These are phyloP conservation scores for Orbilia blumenaviensis DNA, from an alignment of 2,329 filamentous ascomycete genomes.

Conservation along the genomic window DNA sequence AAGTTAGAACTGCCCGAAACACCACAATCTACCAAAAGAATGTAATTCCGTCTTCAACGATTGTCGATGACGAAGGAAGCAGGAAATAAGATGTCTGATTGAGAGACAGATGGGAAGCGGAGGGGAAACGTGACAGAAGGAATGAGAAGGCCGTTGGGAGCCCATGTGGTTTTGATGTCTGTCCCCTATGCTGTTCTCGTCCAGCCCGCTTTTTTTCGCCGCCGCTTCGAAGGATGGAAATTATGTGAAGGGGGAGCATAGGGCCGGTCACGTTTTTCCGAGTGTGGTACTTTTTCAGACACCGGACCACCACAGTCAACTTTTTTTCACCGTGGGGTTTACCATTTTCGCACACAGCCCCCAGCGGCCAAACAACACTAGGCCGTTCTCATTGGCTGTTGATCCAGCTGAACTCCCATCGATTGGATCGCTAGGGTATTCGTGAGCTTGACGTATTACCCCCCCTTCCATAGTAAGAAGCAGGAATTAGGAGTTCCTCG, in stretches of 20 bases:
- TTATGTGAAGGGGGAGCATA: constrained; percentile 37
- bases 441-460: constrained; percentile 40
- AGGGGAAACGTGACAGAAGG: constrained; percentile 51
- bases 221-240: constrained; percentile 30
- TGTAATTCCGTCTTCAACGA: constrained; percentile 48
- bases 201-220: constrained; percentile 47
- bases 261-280: constrained; percentile 52
- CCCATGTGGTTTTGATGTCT: constrained; percentile 46
- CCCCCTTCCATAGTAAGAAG: constrained; percentile 36
- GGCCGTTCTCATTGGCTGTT: constrained; percentile 39
- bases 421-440: constrained; percentile 53
- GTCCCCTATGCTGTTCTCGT: constrained; percentile 35
- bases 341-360: constrained; percentile 47
- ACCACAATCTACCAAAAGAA: constrained; percentile 50
- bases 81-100: constrained; percentile 26
- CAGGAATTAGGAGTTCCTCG: constrained; percentile 43
- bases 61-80: constrained; percentile 31
- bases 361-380: constrained; percentile 24
- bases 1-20: constrained; percentile 51
- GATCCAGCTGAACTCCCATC: constrained; percentile 24
- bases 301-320: constrained; percentile 42
- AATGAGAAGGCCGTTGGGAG: constrained; percentile 51
- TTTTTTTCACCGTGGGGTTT: constrained; percentile 30
- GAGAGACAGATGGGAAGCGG: constrained; percentile 34
- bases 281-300: constrained; percentile 32